Evolutionary conservation across 176 grass and related monocot species (phyloP).

Genomic region (Phoenix dactylifera): DNA sequence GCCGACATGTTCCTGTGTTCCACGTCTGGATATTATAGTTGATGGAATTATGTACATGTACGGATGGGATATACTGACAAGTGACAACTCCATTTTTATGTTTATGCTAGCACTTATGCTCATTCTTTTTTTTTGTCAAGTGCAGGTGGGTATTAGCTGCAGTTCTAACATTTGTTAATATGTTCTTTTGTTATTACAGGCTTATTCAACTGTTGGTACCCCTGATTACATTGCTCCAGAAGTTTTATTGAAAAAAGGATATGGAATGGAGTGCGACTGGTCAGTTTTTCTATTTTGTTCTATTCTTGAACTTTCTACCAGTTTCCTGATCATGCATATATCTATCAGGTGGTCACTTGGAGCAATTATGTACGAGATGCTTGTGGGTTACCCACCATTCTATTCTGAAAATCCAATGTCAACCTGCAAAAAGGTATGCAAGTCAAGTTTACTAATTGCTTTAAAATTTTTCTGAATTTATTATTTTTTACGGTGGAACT

Average conservation of each 20-base stretch:
- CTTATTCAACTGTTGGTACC: constrained; percentile 96
- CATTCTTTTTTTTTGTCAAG: no score
- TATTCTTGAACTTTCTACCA: constrained; percentile 8
- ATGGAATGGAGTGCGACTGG: constrained; percentile 99
- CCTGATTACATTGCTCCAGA: constrained; percentile 99
- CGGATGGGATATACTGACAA: no score
- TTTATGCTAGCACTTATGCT: no score
- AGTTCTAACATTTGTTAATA: no score
- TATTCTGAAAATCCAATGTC: constrained; percentile 99
- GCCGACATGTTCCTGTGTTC: no score
- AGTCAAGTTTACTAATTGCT: no score
- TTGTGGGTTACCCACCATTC: constrained; percentile 97
- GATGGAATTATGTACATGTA: no score
- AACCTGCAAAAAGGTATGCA: constrained; percentile 82
- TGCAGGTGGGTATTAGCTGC: no score
- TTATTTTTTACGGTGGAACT: no score
- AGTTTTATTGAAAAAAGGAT: constrained; percentile 97
- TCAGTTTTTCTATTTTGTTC: constrained; percentile 34
- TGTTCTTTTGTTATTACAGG: constrained; percentile 32
- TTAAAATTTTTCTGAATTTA: no score
- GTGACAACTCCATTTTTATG: no score
- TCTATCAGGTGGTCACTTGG: constrained; percentile 92
- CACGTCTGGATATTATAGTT: no score
- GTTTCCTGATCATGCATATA: constrained; percentile 17
- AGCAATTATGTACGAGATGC: constrained; percentile 99